Evolutionary conservation across 2,329 filamentous ascomycete species (phyloP).

Genomic region (Trichoderma citrinoviride): DNA sequence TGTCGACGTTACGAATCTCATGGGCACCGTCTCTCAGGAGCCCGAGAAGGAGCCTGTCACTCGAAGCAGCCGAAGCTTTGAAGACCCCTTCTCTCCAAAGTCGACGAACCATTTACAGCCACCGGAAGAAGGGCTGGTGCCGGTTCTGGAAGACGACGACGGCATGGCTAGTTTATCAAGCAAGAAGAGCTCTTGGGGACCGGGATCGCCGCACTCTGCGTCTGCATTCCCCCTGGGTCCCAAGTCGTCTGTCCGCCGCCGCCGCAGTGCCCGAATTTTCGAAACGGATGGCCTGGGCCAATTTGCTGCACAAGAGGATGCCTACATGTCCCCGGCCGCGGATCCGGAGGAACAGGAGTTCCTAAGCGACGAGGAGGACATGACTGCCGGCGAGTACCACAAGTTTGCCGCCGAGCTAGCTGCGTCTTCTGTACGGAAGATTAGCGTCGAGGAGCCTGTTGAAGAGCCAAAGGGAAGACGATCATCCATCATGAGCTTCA

Average conservation of each 20-base stretch:
- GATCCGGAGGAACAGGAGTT: slow-evolving; percentile 16
- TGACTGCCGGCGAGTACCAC: slow-evolving; percentile 38
- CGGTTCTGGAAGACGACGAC: slow-evolving; percentile 25
- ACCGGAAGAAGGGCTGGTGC: slow-evolving; percentile 8
- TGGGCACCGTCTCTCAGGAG: not conserved
- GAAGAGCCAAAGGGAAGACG: slow-evolving; percentile 20
- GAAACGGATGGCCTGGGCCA: slow-evolving; percentile 4
- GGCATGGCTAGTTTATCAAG: slow-evolving; percentile 25
- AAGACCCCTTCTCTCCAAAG: not conserved
- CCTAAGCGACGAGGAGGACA: slow-evolving; percentile 32
- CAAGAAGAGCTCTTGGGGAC: slow-evolving; percentile 27
- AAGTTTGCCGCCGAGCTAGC: slow-evolving; percentile 36
- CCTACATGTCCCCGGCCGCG: slow-evolving; percentile 19
- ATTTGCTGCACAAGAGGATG: slow-evolving; percentile 16
- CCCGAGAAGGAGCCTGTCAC: not conserved
- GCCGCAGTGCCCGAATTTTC: slow-evolving; percentile 12
- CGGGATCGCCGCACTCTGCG: slow-evolving; percentile 24
- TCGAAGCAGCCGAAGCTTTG: slow-evolving; percentile 10
- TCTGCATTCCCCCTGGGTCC: slow-evolving; percentile 20
- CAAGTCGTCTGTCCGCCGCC: slow-evolving; percentile 17
- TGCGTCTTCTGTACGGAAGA: slow-evolving; percentile 4
- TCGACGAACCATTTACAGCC: slow-evolving; percentile 15
- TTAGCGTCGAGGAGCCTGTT: not conserved
- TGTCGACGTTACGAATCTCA: slow-evolving; percentile 30
- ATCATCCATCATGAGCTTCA: slow-evolving; percentile 29